Evolutionary conservation across 495 filamentous ascomycete species (phyloP), one percentile per base, ranked within the genome.

Genomic region (Copromyces sp.): DNA sequence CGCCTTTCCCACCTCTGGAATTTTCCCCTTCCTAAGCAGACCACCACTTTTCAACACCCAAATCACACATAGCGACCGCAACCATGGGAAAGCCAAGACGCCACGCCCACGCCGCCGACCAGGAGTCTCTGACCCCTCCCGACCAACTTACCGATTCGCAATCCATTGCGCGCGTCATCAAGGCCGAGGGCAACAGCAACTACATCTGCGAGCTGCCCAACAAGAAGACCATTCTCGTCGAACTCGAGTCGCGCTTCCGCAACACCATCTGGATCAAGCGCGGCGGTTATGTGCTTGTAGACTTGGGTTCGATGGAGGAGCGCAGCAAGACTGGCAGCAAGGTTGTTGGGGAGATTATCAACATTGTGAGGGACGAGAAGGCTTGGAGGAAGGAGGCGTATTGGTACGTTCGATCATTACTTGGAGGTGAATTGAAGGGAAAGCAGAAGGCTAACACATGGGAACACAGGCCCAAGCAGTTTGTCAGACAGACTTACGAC

Each of bases 301-400:
- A 98, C 73, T 89, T 89, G 39, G 84, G 86, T 39, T 79, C 80
- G 3, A 84, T 88, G 11, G 86, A 90, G 38, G 88, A 87, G 38
- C 86, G 91, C 42, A 88, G 88, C 37, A 87, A 86, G n/a, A 85
- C 90, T 69, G 88, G 89, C 38, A 95, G 93, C 76, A 94, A 92
- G 82, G 86, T 97, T 9, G 85, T 87, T 68, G 95, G 94, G 17
- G 93, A 97, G 81, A 97, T 99, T 78, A 86, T 96, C 76, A 97
- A 97, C 79, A 89, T 99, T 12, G 94, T 99, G 45, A 84, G 92
- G 68, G 92, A 97, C 78, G 95, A 98, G 83, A 95, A 92, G 83
- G 84, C 84, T 41, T 99, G 95, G 95, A 89, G 94, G 73, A 96
- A 95, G 82, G 88, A 91, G 82, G 77, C 83, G n/a, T 99, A 94